Evolutionary conservation across 2,329 filamentous ascomycete species (phyloP), one percentile per base, ranked within the genome.

Genomic region (Colletotrichum sp.): DNA sequence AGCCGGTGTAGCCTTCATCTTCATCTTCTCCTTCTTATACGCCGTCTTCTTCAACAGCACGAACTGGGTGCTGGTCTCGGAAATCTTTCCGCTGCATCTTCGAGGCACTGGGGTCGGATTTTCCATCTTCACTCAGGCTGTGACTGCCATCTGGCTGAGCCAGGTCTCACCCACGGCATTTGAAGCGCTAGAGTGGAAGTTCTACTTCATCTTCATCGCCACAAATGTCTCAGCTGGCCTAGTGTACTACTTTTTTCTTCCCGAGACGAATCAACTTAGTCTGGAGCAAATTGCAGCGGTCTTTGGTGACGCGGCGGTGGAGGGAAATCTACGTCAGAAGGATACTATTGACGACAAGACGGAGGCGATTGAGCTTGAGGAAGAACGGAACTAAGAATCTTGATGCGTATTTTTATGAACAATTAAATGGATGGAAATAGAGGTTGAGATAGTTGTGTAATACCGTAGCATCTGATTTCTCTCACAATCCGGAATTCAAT

Each of bases 261-360:
- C 26, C 2, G 58, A 61, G 6, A 61, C 58, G 9, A 61, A 61
- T 18, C 58, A 61, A 8, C 58, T 36, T 30, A 21, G 26, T 15
- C 30, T 61, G 10, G 30, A 61, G 13, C 58, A 21, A 2, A 36
- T 61, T 4, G 58, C 58, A 15, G 58, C 30, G 0, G n/a, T 34
- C 10, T 34, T 61, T 21, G 58, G 58, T 34, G 58, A 61, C 4
- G 30, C 58, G 28, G 58, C 58, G 7, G 58, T 61, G 7, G 28
- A 61, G 10, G 58, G 16, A 32, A 61, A 5, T 1, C 6, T 32
- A 1, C 2, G 10, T 0, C 18, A 24, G 4, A 34, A 61, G 2
- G 4, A 9, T 16, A 12, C 24, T 6, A 12, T 34, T 6, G 28
- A 34, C 2, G 28, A 34, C 1, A 32, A 34, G 8, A 0, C 1